A percentile compares a stretch with the other conserved stretches of the same genome.
These are phyloP conservation scores for Botryosphaeria dothidea DNA, from an alignment of 2,329 filamentous ascomycete species.

Conservation along the genomic window DNA sequence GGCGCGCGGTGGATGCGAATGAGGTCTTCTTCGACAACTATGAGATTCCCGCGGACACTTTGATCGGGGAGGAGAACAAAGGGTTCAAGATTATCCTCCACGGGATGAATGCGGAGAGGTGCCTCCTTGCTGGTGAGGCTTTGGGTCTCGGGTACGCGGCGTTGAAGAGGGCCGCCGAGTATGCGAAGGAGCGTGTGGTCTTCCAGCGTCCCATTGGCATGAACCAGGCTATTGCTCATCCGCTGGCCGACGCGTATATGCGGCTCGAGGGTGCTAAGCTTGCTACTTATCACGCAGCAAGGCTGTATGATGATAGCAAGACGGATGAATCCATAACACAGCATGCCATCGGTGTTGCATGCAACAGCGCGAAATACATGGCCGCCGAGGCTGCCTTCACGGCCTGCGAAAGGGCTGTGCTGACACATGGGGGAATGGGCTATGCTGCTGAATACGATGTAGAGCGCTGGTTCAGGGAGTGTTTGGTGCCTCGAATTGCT, in stretches of 20 bases:
- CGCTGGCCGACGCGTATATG: conserved; percentile 61
- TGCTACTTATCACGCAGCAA: conserved; percentile 62
- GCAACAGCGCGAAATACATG: conserved; percentile 59
- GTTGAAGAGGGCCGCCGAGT: conserved; percentile 42
- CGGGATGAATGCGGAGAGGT: conserved; percentile 53
- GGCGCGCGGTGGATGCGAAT: conserved; percentile 78
- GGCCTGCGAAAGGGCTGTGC: conserved; percentile 58
- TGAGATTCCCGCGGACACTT: conserved; percentile 59
- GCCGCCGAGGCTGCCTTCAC: conserved; percentile 63
- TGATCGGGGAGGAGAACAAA: conserved; percentile 72
- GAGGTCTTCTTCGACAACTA: conserved; percentile 88
- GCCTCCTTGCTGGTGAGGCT: conserved; percentile 68
- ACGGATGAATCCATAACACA: conserved; percentile 41
- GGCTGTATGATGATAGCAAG: conserved; percentile 55
- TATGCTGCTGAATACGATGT: conserved; percentile 66
- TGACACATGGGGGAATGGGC: conserved; percentile 63
- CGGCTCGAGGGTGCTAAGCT: conserved; percentile 62
- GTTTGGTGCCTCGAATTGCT: conserved; percentile 60
- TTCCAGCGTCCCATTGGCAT: conserved; percentile 60
- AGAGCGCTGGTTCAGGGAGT: conserved; percentile 60
- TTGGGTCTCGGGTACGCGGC: conserved; percentile 77
- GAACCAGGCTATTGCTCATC: conserved; percentile 62
- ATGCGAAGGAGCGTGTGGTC: conserved; percentile 53
- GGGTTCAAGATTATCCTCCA: conserved; percentile 70
- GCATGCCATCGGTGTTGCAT: conserved; percentile 54